Conservation (phyloP, 768 basidiomycete species). For the Rhodotorula kratochvilovae region DNA sequence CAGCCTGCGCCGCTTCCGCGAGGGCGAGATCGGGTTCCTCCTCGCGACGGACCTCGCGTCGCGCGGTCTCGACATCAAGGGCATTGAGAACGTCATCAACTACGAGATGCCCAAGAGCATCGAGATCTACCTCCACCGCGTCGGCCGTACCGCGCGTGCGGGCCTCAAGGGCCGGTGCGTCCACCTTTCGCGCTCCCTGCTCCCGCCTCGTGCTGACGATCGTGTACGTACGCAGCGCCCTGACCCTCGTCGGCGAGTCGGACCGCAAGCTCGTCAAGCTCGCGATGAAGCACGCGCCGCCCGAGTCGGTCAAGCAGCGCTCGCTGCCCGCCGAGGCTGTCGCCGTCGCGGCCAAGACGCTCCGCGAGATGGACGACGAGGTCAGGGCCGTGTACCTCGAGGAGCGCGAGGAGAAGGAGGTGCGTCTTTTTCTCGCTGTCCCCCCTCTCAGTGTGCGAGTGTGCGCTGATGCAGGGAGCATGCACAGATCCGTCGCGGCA, state of each 20-base stretch:
- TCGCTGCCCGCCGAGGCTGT: constrained; percentile 74
- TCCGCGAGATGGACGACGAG: constrained; percentile 69
- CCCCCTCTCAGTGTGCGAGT: background rate
- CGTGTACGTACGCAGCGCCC: constrained; percentile 65
- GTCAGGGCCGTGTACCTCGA: constrained; percentile 74
- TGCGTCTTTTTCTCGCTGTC: constrained; percentile 44
- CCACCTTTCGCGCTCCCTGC: background rate
- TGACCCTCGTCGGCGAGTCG: constrained; percentile 90
- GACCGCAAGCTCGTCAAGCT: constrained; percentile 95
- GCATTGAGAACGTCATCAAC: constrained; percentile 95
- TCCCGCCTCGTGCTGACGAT: too few species aligned
- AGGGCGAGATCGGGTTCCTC: constrained; percentile 79
- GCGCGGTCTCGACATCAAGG: constrained; percentile 83
- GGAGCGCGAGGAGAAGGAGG: constrained; percentile 92
- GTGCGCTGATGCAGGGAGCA: too few species aligned
- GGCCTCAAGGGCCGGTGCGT: constrained; percentile 83
- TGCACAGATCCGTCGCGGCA: constrained; percentile 81
- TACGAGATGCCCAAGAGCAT: constrained; percentile 96
- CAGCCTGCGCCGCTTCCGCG: constrained; percentile 80
- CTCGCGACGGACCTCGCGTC: constrained; percentile 96
- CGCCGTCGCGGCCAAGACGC: constrained; percentile 62
- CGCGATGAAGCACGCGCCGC: constrained; percentile 77
- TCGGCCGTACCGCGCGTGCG: constrained; percentile 53
- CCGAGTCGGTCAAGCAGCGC: constrained; percentile 79
- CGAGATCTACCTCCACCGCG: constrained; percentile 87